A percentile compares a stretch with the other conserved stretches of the same genome.
Conservation (phyloP, 2,329 filamentous ascomycete genomes). For the Aspergillus sp. region DNA sequence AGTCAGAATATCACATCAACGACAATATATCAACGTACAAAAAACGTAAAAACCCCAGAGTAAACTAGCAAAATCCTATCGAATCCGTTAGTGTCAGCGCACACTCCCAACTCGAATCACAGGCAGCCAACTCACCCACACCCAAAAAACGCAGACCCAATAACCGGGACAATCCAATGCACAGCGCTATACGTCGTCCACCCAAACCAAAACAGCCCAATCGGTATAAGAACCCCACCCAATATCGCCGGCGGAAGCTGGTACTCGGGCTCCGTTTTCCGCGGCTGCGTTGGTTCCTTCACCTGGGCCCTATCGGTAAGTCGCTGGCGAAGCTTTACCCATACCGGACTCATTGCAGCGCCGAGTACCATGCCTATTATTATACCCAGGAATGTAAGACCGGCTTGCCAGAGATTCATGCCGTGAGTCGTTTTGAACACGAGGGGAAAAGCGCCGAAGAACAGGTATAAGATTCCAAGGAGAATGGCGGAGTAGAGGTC, state of each 20-base stretch:
- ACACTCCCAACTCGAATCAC: accelerated
- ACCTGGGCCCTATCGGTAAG: not conserved
- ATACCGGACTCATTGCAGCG: not conserved
- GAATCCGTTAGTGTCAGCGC: too few relatives aligned
- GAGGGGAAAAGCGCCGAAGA: conserved; percentile 50
- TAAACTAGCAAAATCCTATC: not conserved
- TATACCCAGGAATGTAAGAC: conserved; percentile 26
- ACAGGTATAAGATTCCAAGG: conserved; percentile 18
- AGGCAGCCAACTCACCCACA: conserved; percentile 54
- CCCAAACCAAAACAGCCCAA: conserved; percentile 80
- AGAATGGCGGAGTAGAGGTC: conserved; percentile 77
- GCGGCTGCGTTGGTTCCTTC: too few relatives aligned
- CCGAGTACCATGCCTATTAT: conserved; percentile 6
- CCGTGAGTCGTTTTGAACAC: conserved; percentile 25
- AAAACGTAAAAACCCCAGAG: not conserved
- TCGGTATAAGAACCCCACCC: conserved; percentile 70
- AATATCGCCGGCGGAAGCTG: conserved; percentile 69
- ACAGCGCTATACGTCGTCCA: conserved; percentile 72
- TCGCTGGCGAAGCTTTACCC: not conserved
- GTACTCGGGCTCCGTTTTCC: conserved; percentile 67
- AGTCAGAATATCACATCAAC: conserved; percentile 34
- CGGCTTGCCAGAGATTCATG: conserved; percentile 36
- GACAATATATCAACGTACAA: not conserved
- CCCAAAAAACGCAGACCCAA: conserved; percentile 69
- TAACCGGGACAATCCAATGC: conserved; percentile 72